Percentiles rank a stretch among this genome's conserved stretches.
Evolutionary conservation across 306 rosid species (phyloP).

Genomic region (Quercus parvula): DNA sequence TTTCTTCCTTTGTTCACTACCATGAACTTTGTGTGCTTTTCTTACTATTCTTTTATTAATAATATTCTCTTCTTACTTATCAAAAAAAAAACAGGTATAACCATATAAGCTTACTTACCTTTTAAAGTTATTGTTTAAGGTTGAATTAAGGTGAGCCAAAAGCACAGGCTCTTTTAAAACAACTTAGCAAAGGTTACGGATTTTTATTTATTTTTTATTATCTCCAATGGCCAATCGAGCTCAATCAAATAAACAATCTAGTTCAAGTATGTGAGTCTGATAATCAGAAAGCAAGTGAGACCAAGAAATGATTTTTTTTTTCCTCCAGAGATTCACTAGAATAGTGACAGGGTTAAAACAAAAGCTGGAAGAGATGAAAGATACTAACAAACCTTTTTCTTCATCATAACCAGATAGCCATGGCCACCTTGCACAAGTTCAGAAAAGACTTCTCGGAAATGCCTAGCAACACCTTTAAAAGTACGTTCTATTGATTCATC

Average conservation of each 20-base stretch:
- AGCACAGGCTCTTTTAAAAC: background rate
- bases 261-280: background rate
- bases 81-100: too few relatives aligned
- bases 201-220: background rate
- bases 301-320: background rate
- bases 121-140: background rate
- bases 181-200: background rate
- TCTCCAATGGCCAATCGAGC: background rate
- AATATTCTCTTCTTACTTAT: too few relatives aligned
- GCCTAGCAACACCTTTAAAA: conserved; percentile 97
- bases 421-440: conserved; percentile 93
- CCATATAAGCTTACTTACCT: background rate
- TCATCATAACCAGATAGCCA: conserved; percentile 94
- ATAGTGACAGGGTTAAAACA: conserved; percentile 16
- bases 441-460: conserved; percentile 95
- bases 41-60: too few relatives aligned
- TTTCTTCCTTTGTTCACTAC: too few relatives aligned
- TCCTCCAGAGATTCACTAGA: background rate
- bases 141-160: background rate
- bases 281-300: background rate
- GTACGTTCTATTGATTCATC: conserved; percentile 97
- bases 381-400: conserved; percentile 67
- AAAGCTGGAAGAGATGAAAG: conserved; percentile 13
- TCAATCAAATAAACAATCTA: background rate
- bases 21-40: too few relatives aligned